phyloP scores from a whole-genome alignment of 2,329 filamentous ascomycete genomes.

The Hypocreales sp. region DNA sequence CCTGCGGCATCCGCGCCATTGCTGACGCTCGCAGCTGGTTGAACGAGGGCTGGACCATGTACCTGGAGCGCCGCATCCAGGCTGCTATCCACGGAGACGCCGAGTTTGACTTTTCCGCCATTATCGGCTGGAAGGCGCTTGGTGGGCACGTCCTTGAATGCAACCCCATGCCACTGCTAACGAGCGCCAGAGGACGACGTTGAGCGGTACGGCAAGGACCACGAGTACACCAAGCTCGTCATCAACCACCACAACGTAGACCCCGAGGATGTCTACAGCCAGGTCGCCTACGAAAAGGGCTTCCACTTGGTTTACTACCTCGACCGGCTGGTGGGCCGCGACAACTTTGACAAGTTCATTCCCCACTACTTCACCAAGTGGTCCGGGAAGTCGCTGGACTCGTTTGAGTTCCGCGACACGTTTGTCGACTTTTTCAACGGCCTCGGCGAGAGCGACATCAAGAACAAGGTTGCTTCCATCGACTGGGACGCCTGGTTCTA shows the following conservation, averaged over 20 bases:
- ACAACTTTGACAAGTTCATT: constrained; percentile 91
- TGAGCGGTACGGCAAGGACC: constrained; percentile 61
- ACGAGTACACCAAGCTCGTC: constrained; percentile 87
- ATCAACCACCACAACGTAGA: constrained; percentile 79
- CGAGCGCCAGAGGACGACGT: constrained; percentile 51
- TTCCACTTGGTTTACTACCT: constrained; percentile 89
- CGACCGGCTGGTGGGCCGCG: constrained; percentile 67
- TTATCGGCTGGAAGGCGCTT: constrained; percentile 88
- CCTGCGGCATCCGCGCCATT: neutral
- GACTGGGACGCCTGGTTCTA: constrained; percentile 91
- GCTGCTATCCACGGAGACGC: constrained; percentile 66
- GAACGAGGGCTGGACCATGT: constrained; percentile 82
- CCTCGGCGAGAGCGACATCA: constrained; percentile 44
- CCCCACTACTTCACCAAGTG: constrained; percentile 85
- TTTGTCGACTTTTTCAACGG: constrained; percentile 70
- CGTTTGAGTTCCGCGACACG: constrained; percentile 84
- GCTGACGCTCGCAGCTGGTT: constrained; percentile 33
- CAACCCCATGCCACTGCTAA: neutral
- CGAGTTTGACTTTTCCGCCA: constrained; percentile 84
- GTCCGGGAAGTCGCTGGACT: constrained; percentile 76
- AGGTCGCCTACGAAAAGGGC: constrained; percentile 88
- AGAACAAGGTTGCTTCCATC: constrained; percentile 52
- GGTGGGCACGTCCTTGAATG: constrained; percentile 21
- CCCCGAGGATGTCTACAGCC: constrained; percentile 90
- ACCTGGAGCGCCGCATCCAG: constrained; percentile 76